Evolutionary conservation across 2,329 filamentous ascomycete genomes (phyloP).

Genomic region (Fusarium cicatricum): DNA sequence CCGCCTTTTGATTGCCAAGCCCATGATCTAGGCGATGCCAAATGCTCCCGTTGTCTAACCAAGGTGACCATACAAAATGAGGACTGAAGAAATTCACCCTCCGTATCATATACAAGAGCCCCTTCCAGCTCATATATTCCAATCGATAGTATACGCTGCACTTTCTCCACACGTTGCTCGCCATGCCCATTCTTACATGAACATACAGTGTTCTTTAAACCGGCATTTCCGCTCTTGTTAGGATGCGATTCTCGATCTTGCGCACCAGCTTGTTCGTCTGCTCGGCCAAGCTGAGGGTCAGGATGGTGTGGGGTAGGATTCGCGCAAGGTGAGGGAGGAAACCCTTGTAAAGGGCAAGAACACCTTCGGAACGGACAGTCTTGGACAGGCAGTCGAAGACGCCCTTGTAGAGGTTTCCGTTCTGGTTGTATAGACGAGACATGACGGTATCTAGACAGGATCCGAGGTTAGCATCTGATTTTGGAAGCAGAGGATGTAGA

Average conservation of each 20-base stretch:
- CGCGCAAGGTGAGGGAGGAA: constrained; percentile 94
- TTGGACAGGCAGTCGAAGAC: constrained; percentile 92
- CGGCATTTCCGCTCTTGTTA: constrained; percentile 52
- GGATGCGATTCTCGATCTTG: constrained; percentile 71
- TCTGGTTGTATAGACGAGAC: constrained; percentile 99
- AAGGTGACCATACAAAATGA: constrained; percentile 19
- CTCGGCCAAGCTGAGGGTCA: constrained; percentile 92
- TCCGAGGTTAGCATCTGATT: constrained; percentile 6
- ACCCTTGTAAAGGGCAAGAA: constrained; percentile 96
- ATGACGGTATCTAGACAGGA: constrained; percentile 84
- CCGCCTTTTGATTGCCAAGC: constrained; percentile 38
- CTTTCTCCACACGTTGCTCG: neutral
- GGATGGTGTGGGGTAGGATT: constrained; percentile 93
- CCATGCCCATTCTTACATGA: neutral
- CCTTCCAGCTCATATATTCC: constrained; percentile 10
- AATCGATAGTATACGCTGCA: constrained; percentile 2
- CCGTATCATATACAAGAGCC: constrained; percentile 26
- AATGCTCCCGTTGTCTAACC: constrained; percentile 31
- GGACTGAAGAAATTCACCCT: constrained; percentile 12
- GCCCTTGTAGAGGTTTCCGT: constrained; percentile 93
- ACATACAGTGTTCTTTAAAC: constrained; percentile 2
- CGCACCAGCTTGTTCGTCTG: constrained; percentile 95
- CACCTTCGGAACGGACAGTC: constrained; percentile 88
- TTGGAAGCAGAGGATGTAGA: neutral
- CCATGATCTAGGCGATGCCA: constrained; percentile 32